Evolutionary conservation across 2,329 filamentous ascomycete species (phyloP), one percentile per base, ranked within the genome.

Genomic region (Allantophomopsis cytisporea): DNA sequence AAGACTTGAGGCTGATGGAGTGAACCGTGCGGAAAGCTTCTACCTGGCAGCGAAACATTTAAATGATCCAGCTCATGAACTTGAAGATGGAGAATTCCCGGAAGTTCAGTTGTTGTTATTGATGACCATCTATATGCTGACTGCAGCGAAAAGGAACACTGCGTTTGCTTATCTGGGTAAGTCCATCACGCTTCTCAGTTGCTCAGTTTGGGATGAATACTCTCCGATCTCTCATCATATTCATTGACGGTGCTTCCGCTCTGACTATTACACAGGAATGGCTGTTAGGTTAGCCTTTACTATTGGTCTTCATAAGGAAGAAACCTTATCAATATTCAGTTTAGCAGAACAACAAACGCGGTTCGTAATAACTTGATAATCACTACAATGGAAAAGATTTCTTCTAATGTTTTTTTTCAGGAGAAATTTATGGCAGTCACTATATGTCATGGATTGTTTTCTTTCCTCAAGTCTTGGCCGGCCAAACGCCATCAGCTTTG

Each of bases 391-490:
- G 18, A 34, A 2, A 8, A n/a, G 16, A 3, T 15, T 12, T 7
- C 7, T 34, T 3, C 31, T 40, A 7, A 36, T 20, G 14, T 17
- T 13, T 13, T 37, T 13, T n/a, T 15, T n/a, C 8, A 63, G 73
- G 28, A 65, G 66, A 23, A 77, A 71, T 35, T 54, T 80, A 4
- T 80, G 75, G 76, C 68, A 68, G 41, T 76, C 71, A 6, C 54
- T 80, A 2, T 80, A 76, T 41, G 61, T 80, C 10, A 62, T 80
- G n/a, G 76, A 81, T 48, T 66, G 71, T 12, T 72, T 80, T 38
- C 59, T 80, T 2, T 69, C 75, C 2, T 70, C 72, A 18, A 72
- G 71, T 2, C 58, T 81, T 2, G 76, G 76, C 4, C 65, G 74
- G 7, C 76, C 76, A 0, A 63, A 65, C 2, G 66, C 30, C 32